Evolutionary conservation across 2,329 filamentous ascomycete species (phyloP), one percentile per base, ranked within the genome.

Genomic region (Pyricularia pennisetigena): DNA sequence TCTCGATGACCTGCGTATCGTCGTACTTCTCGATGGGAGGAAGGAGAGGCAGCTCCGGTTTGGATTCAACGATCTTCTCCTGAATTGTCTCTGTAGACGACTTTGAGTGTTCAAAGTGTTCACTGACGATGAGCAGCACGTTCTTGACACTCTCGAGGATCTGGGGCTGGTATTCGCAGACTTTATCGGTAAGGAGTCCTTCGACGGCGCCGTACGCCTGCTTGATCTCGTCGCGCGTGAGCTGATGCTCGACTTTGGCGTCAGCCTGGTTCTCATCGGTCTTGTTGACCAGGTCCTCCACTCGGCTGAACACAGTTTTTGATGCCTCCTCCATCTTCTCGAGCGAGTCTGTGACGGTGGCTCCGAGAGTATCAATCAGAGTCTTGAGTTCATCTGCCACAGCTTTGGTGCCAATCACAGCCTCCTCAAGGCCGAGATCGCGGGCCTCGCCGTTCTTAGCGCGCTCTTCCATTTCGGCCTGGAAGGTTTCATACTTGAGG

Each of bases 61-160:
- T 88, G 68, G 87, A 80, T 68, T 90, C 87, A 68, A 88, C 79
- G 70, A 90, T 85, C 74, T 83, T 86, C 69, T 85, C 82, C 71
- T 87, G 81, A 28, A 90, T 81, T 3, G 82, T 80, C 7, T 78
- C 82, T 0, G 82, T 80, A 0, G 89, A 85, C 63, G 86, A 84
- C 78, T 94, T 93, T 16, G 93, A 91, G 75, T 97, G 92, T 72
- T 97, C 93, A 74, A 91, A 97, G 76, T 98, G 94, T 75, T 96
- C 87, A 28, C 88, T 90, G 68, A 97, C 91, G 28, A 96, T 84
- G 8, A 88, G 82, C 57, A 96, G 83, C n/a, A 98, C 88, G 73
- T 97, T 92, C 73, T 93, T 90, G 71, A 99, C 87, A 0, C 91
- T 87, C 67, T 94, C 89, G 69, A 97, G 85, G 72, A 98, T 91